Conservation (phyloP, 2,329 filamentous ascomycete species). For the Aureobasidium namibiae region DNA sequence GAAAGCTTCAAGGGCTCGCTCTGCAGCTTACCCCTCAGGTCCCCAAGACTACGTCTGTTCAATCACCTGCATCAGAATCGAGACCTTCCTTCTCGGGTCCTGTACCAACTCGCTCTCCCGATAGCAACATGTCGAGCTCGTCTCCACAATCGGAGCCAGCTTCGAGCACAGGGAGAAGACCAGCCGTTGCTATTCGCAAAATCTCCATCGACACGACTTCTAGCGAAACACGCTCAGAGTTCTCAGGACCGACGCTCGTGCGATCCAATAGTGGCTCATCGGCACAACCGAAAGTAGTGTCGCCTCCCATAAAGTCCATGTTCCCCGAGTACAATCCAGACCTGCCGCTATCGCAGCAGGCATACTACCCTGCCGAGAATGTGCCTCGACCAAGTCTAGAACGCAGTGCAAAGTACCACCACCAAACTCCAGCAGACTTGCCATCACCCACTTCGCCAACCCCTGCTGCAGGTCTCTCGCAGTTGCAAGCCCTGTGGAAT, state of each 20-base stretch:
- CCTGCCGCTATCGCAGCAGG: slow-evolving; percentile 57
- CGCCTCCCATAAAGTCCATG: slow-evolving; percentile 56
- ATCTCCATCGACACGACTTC: not conserved
- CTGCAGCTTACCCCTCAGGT: not conserved
- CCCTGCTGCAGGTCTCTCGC: slow-evolving; percentile 8
- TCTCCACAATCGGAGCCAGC: not conserved
- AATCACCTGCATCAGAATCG: not conserved
- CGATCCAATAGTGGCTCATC: slow-evolving; percentile 11
- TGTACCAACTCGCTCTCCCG: not conserved
- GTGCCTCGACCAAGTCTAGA: not conserved
- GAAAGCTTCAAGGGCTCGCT: slow-evolving; percentile 1
- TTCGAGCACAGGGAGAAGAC: not conserved
- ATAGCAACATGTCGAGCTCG: not conserved
- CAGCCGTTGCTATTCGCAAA: not conserved
- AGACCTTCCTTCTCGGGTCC: not conserved
- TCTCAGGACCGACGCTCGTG: slow-evolving; percentile 12
- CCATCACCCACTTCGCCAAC: not conserved
- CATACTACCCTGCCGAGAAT: slow-evolving; percentile 50
- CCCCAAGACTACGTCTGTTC: not conserved
- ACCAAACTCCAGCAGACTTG: not conserved
- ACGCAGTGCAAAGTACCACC: not conserved
- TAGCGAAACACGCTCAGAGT: not conserved
- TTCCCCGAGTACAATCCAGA: slow-evolving; percentile 67
- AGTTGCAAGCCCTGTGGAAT: slow-evolving; percentile 14
- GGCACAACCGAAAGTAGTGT: slow-evolving; percentile 14